A percentile compares a stretch with the other conserved stretches of the same genome.
phyloP scores from a whole-genome alignment of 306 rosid genomes.

The Hippophae rhamnoides region DNA sequence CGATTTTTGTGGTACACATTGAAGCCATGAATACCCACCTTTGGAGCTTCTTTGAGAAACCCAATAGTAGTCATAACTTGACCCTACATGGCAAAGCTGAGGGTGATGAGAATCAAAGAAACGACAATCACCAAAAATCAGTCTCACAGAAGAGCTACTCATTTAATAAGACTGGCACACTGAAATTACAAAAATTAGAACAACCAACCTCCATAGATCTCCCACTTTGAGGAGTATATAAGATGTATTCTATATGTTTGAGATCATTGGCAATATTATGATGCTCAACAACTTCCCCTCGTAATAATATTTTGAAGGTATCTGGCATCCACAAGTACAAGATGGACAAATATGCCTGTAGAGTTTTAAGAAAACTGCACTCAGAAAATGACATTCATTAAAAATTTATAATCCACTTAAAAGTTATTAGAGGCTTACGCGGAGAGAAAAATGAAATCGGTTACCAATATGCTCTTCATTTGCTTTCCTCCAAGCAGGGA shows the following conservation, averaged over 20 bases:
- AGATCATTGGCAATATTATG: constrained; percentile 77
- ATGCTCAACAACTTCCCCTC: constrained; percentile 62
- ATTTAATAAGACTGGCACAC: too few relatives aligned
- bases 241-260: constrained; percentile 47
- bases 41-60: constrained; percentile 87
- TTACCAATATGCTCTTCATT: constrained; percentile 74
- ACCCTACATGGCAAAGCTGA: constrained; percentile 33
- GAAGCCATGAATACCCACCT: constrained; percentile 64
- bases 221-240: constrained; percentile 54
- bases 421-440: constrained; percentile 41
- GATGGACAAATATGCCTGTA: constrained; percentile 80
- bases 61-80: constrained; percentile 68
- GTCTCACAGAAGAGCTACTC: too few relatives aligned
- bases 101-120: background rate
- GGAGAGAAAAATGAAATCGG: constrained; percentile 59
- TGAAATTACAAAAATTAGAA: constrained; percentile 13
- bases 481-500: constrained; percentile 19
- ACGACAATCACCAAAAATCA: constrained; percentile 1
- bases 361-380: constrained; percentile 19
- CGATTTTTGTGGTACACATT: constrained; percentile 91
- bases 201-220: constrained; percentile 59
- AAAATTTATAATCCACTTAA: constrained; percentile 6
- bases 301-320: constrained; percentile 53
- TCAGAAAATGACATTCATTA: constrained; percentile 9
- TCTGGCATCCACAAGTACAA: constrained; percentile 68